These are phyloP conservation scores for Suhomyces maxii DNA, from an alignment of 1,139 yeast species.

Conservation along the genomic window DNA sequence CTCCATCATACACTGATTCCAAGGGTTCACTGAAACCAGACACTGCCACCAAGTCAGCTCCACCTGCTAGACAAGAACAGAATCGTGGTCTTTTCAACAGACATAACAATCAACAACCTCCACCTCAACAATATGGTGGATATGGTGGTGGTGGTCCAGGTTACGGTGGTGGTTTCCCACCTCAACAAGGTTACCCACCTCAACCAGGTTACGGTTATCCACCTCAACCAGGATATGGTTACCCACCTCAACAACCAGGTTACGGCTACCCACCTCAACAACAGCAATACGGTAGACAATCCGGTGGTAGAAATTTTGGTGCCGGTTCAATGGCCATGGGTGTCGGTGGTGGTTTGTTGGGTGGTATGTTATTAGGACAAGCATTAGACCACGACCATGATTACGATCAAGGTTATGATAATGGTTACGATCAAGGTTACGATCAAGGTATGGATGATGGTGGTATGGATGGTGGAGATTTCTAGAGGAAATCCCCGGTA, in stretches of 20 bases:
- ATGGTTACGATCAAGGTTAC: slow-evolving; percentile 15
- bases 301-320: slow-evolving; percentile 27
- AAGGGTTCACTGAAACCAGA: slow-evolving; percentile 15
- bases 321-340: slow-evolving; percentile 63
- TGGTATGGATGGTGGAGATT: slow-evolving; percentile 20
- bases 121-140: slow-evolving; percentile 20
- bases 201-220: slow-evolving; percentile 17
- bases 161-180: slow-evolving; percentile 16
- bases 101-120: slow-evolving; percentile 4
- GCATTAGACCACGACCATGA: slow-evolving; percentile 27
- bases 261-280: slow-evolving; percentile 22
- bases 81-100: slow-evolving; percentile 11
- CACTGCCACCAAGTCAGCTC: slow-evolving; percentile 4
- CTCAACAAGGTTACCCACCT: slow-evolving; percentile 13
- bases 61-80: slow-evolving; percentile 10
- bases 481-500: slow-evolving; percentile 5
- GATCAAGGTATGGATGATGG: slow-evolving; percentile 19
- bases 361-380: slow-evolving; percentile 56
- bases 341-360: slow-evolving; percentile 78
- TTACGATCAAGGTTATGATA: slow-evolving; percentile 27
- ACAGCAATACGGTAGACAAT: slow-evolving; percentile 25
- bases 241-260: slow-evolving; percentile 22
- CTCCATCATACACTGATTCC: slow-evolving; percentile 25
- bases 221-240: slow-evolving; percentile 19
- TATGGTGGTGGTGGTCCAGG: slow-evolving; percentile 19